phyloP scores from a whole-genome alignment of 306 rosid genomes.

The Vigna angularis region DNA sequence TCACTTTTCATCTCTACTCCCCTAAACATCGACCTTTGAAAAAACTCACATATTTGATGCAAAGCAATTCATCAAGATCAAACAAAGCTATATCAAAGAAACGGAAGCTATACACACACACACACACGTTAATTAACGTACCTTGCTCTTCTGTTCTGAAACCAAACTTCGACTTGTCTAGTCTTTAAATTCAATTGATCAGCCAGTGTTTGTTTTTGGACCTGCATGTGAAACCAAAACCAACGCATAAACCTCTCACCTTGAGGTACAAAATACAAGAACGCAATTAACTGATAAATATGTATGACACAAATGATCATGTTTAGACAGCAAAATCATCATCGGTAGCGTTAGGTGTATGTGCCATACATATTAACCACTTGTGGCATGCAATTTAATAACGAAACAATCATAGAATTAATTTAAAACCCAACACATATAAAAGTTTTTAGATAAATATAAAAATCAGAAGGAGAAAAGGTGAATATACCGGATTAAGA shows the following conservation, averaged over 20 bases:
- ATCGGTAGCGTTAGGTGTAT: neutral
- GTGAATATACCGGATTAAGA: conserved; percentile 61
- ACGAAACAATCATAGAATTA: no score
- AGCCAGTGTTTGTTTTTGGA: conserved; percentile 76
- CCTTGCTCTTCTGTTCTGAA: conserved; percentile 97
- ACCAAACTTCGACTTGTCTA: conserved; percentile 97
- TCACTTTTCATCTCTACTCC: neutral
- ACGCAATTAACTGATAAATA: neutral
- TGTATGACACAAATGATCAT: neutral
- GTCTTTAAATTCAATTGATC: conserved; percentile 72
- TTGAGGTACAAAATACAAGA: neutral
- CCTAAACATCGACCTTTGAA: neutral
- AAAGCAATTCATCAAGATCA: conserved; percentile 25
- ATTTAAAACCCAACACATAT: neutral
- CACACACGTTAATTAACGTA: conserved; percentile 2
- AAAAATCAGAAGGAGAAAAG: neutral
- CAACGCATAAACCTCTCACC: conserved; percentile 9
- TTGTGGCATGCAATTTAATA: neutral
- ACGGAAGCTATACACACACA: neutral
- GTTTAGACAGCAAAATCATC: neutral
- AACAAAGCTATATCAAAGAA: neutral
- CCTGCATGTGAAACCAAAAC: conserved; percentile 52
- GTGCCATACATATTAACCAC: neutral
- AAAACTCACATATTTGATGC: neutral
- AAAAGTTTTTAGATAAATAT: neutral